These are phyloP conservation scores for Crithidia fasciculata DNA, from an alignment of 208 protist species.

Conservation along the genomic window DNA sequence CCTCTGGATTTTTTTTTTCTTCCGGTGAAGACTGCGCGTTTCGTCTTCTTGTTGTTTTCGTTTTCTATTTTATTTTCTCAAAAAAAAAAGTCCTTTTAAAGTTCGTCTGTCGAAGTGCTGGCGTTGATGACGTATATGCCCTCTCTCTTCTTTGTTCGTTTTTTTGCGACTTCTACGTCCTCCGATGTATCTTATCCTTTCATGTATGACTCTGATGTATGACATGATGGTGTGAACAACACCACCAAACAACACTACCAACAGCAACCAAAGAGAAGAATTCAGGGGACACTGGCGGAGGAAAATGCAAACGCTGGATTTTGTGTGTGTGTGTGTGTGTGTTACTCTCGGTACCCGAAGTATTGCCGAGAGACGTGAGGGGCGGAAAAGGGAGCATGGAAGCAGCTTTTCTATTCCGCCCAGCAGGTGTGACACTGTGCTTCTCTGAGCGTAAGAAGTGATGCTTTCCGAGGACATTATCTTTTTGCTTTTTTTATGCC, in stretches of 20 bases:
- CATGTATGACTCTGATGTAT: conserved; percentile 12
- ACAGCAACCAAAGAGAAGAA: conserved; percentile 15
- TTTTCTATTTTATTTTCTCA: not conserved
- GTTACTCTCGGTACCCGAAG: not conserved
- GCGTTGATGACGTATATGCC: too few species aligned
- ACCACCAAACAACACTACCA: not conserved
- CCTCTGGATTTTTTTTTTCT: not conserved
- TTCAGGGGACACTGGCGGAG: not conserved
- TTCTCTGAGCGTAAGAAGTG: too few species aligned
- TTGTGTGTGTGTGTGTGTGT: not conserved
- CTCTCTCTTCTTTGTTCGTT: not conserved
- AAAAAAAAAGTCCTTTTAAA: too few species aligned
- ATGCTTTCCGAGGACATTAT: too few species aligned
- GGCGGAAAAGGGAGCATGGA: too few species aligned
- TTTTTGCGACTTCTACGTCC: not conserved
- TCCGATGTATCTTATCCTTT: not conserved
- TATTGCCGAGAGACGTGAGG: too few species aligned
- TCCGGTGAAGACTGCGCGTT: not conserved
- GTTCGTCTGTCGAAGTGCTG: too few species aligned
- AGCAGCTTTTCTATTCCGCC: too few species aligned
- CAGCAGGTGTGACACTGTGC: too few species aligned
- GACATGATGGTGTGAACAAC: not conserved
- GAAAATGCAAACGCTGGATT: not conserved
- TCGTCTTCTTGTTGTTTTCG: not conserved
- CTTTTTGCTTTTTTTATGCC: too few species aligned